phyloP scores from a whole-genome alignment of 768 basidiomycete species.

The Collybiopsis luxurians region DNA sequence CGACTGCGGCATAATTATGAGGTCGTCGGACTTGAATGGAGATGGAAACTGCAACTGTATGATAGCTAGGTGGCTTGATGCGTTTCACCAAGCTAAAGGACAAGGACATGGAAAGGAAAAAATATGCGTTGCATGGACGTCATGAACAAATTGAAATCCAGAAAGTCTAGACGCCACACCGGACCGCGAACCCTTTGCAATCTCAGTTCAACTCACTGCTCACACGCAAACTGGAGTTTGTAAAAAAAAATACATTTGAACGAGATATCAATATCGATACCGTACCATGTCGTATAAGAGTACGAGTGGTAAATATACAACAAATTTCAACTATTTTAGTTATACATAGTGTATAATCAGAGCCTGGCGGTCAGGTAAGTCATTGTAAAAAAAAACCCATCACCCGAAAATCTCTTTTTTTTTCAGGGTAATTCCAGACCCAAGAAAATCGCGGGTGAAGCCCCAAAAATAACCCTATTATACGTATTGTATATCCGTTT shows the following conservation, averaged over 20 bases:
- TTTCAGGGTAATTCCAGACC: background rate
- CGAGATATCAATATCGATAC: too few species aligned
- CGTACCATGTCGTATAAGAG: too few species aligned
- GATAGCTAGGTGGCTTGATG: too few species aligned
- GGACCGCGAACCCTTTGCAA: background rate
- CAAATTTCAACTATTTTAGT: too few species aligned
- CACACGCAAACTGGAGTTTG: background rate
- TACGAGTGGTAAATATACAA: too few species aligned
- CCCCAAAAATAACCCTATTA: too few species aligned
- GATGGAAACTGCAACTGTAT: too few species aligned
- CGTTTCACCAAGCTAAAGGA: background rate
- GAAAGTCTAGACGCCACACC: background rate
- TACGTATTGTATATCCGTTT: too few species aligned
- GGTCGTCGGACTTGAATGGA: too few species aligned
- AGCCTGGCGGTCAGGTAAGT: too few species aligned
- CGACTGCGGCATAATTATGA: background rate
- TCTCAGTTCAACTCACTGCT: background rate
- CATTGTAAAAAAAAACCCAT: background rate
- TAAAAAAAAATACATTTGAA: too few species aligned
- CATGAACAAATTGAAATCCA: background rate
- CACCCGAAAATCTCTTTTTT: background rate
- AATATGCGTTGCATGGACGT: background rate
- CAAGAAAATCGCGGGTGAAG: background rate
- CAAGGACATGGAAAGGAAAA: background rate
- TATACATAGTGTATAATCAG: too few species aligned